Percentiles rank a stretch among this genome's conserved stretches.
These are phyloP conservation scores for Alternaria arborescens DNA, from an alignment of 2,329 filamentous ascomycete species.

Conservation along the genomic window DNA sequence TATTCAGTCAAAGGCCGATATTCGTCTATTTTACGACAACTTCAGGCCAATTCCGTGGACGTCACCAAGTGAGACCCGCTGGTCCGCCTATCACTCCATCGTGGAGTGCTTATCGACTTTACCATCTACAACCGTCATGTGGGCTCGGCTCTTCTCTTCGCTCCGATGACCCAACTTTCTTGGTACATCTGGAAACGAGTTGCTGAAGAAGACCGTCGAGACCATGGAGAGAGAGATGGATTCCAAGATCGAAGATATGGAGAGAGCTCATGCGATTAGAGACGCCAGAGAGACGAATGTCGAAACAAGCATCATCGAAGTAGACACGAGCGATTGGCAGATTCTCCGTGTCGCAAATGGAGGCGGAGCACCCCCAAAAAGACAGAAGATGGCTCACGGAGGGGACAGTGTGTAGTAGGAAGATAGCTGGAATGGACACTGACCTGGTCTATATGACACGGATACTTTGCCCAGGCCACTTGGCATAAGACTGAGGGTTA, in stretches of 20 bases:
- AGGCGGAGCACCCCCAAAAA: neutral
- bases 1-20: neutral
- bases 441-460: neutral
- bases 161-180: slow-evolving; percentile 1
- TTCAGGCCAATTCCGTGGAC: neutral
- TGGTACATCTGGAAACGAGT: neutral
- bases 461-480: neutral
- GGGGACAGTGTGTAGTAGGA: neutral
- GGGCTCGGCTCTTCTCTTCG: slow-evolving; percentile 1
- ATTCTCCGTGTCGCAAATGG: neutral
- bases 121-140: slow-evolving; percentile 6
- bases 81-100: neutral
- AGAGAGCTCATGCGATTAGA: neutral
- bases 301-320: neutral
- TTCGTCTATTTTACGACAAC: slow-evolving; percentile 1
- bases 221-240: neutral
- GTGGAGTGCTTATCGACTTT: slow-evolving; percentile 4
- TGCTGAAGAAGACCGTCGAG: neutral
- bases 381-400: neutral
- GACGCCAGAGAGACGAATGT: neutral
- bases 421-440: neutral
- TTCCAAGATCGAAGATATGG: neutral
- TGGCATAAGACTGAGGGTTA: neutral
- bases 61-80: neutral
- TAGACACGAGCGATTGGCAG: neutral